Base-by-base conservation (phyloP, 805 yeast species). In the Yarrowia yakushimensis region DNA sequence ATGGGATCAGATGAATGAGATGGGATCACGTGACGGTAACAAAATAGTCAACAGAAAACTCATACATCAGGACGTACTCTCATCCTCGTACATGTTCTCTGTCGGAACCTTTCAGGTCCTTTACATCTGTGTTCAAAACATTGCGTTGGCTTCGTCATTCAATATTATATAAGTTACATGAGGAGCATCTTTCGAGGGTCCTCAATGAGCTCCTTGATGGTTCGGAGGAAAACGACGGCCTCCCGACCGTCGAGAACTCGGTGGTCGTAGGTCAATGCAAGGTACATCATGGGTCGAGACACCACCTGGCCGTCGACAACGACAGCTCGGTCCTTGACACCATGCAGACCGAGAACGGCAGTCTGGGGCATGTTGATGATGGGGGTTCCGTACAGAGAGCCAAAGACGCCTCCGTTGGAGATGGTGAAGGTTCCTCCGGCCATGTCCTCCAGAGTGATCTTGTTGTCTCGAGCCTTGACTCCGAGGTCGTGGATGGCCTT, bases 401-500 rank as follows among this genome's bases (percentile, higher is more conserved):
- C 99, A 72, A 94, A 94, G 64, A 94, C 97, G 77, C 99, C 99
- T 76, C 99, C 99, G 80, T 94, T 94, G 63, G 98, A 94, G 72
- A 94, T 94, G 72, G 99, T 94, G 82, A 94, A 92, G 65, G 98
- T 92, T 77, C 99, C 99, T 76, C 99, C 99, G 65, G 97, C 84
- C 98, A 94, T 93, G 77, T 94, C 99, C 81, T 94, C 99, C 68
- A 94, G 79, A 63, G 97, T 90, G 73, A 94, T 83, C 80, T 94
- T 92, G 73, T 94, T 94, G 75, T 93, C 98, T 78, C 98, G 89
- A 66, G 99, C 99, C 80, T 90, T 93, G 73, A 79, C 80, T 78
- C 97, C 94, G 71, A 94, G 81, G 69, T 79, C 77, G 63, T 84
- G 74, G 68, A 94, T 93, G 77, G 90, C 97, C 70, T 85, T 77